Conservation (phyloP, 768 basidiomycete species). For the Holtermannia corniformis region DNA sequence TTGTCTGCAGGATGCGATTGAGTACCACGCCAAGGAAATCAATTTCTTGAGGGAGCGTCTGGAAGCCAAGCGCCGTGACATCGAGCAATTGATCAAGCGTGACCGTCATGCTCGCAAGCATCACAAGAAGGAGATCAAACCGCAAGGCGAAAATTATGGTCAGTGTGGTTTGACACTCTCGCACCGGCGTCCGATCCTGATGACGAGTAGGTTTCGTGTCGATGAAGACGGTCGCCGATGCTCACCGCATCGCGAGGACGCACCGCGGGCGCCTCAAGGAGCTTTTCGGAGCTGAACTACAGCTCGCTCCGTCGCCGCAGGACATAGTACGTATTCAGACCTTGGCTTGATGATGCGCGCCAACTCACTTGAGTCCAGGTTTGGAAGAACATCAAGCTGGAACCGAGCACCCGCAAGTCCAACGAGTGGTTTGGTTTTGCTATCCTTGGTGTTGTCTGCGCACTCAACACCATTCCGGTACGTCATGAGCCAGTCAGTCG, state of each 20-base stretch:
- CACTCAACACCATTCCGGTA: slow-evolving; percentile 82
- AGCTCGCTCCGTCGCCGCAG: slow-evolving; percentile 40
- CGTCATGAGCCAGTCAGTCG: background rate
- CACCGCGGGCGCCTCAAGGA: slow-evolving; percentile 40
- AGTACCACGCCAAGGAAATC: slow-evolving; percentile 56
- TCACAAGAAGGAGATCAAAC: slow-evolving; percentile 13
- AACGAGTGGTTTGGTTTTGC: slow-evolving; percentile 68
- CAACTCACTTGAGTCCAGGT: slow-evolving; percentile 45
- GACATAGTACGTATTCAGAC: slow-evolving; percentile 38
- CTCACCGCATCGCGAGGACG: slow-evolving; percentile 41
- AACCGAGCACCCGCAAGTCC: slow-evolving; percentile 55
- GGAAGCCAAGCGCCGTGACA: slow-evolving; percentile 44
- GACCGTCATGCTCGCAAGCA: slow-evolving; percentile 56
- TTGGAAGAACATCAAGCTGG: slow-evolving; percentile 80
- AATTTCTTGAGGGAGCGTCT: slow-evolving; percentile 50
- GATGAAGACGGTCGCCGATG: slow-evolving; percentile 41
- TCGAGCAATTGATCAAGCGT: slow-evolving; percentile 38
- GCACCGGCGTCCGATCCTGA: background rate
- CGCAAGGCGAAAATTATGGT: slow-evolving; percentile 62
- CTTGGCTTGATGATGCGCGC: slow-evolving; percentile 34
- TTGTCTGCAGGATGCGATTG: slow-evolving; percentile 63
- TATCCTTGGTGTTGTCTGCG: slow-evolving; percentile 68
- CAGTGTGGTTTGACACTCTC: background rate
- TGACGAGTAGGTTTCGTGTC: slow-evolving; percentile 36
- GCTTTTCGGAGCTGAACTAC: slow-evolving; percentile 35